Percentiles rank a stretch among this genome's conserved stretches.
Conservation (phyloP, 148 eudicot species). For the Mesembryanthemum crystallinum region DNA sequence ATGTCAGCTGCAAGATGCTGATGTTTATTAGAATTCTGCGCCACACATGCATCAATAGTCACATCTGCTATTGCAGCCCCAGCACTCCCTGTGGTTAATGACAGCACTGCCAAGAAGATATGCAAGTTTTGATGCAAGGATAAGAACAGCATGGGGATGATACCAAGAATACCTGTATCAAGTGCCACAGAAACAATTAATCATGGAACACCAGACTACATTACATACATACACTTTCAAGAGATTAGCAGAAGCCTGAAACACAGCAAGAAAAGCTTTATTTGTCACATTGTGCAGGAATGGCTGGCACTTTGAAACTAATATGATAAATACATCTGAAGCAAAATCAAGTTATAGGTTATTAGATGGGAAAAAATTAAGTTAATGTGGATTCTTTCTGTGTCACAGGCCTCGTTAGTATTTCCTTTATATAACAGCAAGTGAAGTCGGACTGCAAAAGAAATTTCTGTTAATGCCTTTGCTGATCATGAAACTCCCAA, state of each 20-base stretch:
- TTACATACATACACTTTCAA: not conserved
- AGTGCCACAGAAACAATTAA: slow-evolving; percentile 3
- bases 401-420: not conserved
- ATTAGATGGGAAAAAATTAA: not conserved
- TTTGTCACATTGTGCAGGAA: not conserved
- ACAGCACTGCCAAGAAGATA: slow-evolving; percentile 60
- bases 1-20: slow-evolving; percentile 79
- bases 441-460: no score
- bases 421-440: no score
- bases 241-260: not conserved
- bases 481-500: not conserved
- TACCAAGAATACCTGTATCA: slow-evolving; percentile 63
- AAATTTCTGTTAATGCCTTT: not conserved
- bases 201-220: not conserved
- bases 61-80: slow-evolving; percentile 95
- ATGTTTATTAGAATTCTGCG: slow-evolving; percentile 68
- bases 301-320: not conserved
- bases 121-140: slow-evolving; percentile 59
- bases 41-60: slow-evolving; percentile 97
- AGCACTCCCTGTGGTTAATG: slow-evolving; percentile 63
- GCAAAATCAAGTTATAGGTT: not conserved
- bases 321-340: not conserved
- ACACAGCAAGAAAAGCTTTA: not conserved
- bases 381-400: not conserved
- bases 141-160: slow-evolving; percentile 64